These are phyloP conservation scores for Saccharomycopsis oosterbeekiorum DNA, from an alignment of 805 yeast genomes.

Conservation along the genomic window DNA sequence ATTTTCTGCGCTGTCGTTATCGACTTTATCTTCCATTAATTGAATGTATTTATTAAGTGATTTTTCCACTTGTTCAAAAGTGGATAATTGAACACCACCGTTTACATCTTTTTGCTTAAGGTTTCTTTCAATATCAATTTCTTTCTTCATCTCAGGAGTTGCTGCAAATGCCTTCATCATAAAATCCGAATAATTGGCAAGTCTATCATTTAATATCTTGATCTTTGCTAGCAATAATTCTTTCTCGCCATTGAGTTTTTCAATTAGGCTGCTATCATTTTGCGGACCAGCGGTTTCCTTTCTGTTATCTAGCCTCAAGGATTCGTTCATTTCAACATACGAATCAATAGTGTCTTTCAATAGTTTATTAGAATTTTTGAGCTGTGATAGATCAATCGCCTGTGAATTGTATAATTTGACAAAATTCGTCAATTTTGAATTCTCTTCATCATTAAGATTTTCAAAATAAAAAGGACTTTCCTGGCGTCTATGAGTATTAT, in stretches of 20 bases:
- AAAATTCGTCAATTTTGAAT: not conserved
- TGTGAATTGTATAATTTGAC: not conserved
- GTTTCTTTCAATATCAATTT: not conserved
- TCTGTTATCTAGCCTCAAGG: not conserved
- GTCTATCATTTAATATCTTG: conserved; percentile 24
- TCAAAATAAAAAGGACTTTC: not conserved
- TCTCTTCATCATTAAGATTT: not conserved
- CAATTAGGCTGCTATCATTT: conserved; percentile 42
- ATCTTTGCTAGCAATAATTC: conserved; percentile 48
- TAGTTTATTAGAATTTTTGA: conserved; percentile 22
- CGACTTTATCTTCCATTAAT: not conserved
- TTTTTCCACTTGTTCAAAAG: not conserved
- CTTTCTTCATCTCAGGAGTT: not conserved
- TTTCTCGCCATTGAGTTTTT: conserved; percentile 45
- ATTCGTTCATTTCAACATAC: conserved; percentile 18
- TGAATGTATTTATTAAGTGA: not conserved
- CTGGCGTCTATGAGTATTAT: not conserved
- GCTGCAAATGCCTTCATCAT: conserved; percentile 27
- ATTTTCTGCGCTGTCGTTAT: conserved; percentile 7
- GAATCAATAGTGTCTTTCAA: conserved; percentile 25
- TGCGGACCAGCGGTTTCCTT: too few relatives aligned
- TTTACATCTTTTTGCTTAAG: not conserved
- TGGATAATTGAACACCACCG: not conserved
- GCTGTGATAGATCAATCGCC: not conserved
- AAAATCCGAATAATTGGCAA: conserved; percentile 14